A percentile compares a stretch with the other conserved stretches of the same genome.
These are phyloP conservation scores for Macrolepiota albuminosa DNA, from an alignment of 768 basidiomycete genomes.

Conservation along the genomic window DNA sequence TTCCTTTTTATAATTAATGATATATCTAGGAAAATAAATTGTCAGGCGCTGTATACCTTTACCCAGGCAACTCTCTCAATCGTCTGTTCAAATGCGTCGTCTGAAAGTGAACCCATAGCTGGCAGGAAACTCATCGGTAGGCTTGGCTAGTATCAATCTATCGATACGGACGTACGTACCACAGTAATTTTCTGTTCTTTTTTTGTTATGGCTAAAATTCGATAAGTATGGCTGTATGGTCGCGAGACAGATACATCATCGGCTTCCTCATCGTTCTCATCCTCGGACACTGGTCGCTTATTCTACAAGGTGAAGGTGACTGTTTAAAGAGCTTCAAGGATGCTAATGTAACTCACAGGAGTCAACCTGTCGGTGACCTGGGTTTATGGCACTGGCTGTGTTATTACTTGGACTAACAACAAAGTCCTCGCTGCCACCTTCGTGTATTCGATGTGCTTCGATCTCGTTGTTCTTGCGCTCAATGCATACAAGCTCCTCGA, in stretches of 20 bases:
- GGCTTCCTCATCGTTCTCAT: slow-evolving; percentile 47
- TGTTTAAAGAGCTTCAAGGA: background rate
- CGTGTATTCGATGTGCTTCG: slow-evolving; percentile 75
- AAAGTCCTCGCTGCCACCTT: slow-evolving; percentile 63
- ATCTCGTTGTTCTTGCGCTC: slow-evolving; percentile 53
- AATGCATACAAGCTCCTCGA: slow-evolving; percentile 55
- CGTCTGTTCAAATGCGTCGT: slow-evolving; percentile 1
- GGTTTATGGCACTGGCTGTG: slow-evolving; percentile 43
- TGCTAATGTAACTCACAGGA: slow-evolving; percentile 29
- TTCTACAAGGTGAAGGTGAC: slow-evolving; percentile 49
- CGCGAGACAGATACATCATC: slow-evolving; percentile 49
- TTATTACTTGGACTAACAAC: slow-evolving; percentile 57
- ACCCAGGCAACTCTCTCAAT: slow-evolving; percentile 37
- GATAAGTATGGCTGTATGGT: slow-evolving; percentile 57
- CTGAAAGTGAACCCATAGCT: slow-evolving; percentile 7
- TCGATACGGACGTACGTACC: slow-evolving; percentile 50
- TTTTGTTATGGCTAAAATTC: background rate
- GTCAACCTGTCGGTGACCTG: slow-evolving; percentile 56
- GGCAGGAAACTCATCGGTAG: slow-evolving; percentile 44
- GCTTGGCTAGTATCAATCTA: slow-evolving; percentile 56
- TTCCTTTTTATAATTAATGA: background rate
- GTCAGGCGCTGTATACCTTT: slow-evolving; percentile 60
- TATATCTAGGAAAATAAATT: slow-evolving; percentile 43
- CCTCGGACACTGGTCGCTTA: slow-evolving; percentile 67
- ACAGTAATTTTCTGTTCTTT: background rate